These are phyloP conservation scores for Neckera pumila DNA, from an alignment of 225 moss, liverwort and hornwort genomes.

Conservation along the genomic window DNA sequence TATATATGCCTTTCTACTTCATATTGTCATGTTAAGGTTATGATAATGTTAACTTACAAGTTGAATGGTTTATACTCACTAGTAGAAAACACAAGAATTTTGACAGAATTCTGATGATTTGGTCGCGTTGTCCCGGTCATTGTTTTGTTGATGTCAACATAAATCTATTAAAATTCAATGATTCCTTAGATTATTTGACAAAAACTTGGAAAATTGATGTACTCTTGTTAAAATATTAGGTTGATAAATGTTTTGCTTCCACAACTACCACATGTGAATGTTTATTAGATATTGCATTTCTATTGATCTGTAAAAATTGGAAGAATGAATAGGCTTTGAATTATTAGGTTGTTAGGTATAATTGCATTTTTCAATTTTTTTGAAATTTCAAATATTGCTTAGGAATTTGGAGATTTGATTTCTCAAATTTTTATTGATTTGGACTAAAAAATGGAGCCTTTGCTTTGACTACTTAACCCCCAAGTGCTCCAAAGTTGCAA, in stretches of 20 bases:
- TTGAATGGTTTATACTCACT: too few relatives aligned
- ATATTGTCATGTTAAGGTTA: not conserved
- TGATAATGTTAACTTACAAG: not conserved
- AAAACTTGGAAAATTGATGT: not conserved
- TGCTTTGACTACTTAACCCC: rapidly evolving
- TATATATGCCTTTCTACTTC: not conserved
- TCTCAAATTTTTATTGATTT: not conserved
- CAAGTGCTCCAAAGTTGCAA: not conserved
- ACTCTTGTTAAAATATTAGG: not conserved
- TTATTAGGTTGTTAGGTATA: not conserved
- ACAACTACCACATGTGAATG: not conserved
- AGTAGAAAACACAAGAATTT: too few relatives aligned
- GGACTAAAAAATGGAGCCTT: not conserved
- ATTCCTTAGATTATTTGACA: not conserved
- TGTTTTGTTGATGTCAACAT: too few relatives aligned
- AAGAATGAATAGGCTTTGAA: not conserved
- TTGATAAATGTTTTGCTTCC: rapidly evolving
- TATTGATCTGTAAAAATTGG: not conserved
- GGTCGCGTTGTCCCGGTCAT: too few relatives aligned
- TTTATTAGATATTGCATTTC: not conserved
- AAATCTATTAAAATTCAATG: too few relatives aligned
- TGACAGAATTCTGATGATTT: too few relatives aligned
- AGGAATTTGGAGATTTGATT: not conserved
- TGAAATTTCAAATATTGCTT: not conserved
- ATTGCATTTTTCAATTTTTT: not conserved